Percentiles rank a stretch among this genome's conserved stretches.
phyloP scores from a whole-genome alignment of 2,329 filamentous ascomycete genomes.

The Trichoderma brevicompactum region DNA sequence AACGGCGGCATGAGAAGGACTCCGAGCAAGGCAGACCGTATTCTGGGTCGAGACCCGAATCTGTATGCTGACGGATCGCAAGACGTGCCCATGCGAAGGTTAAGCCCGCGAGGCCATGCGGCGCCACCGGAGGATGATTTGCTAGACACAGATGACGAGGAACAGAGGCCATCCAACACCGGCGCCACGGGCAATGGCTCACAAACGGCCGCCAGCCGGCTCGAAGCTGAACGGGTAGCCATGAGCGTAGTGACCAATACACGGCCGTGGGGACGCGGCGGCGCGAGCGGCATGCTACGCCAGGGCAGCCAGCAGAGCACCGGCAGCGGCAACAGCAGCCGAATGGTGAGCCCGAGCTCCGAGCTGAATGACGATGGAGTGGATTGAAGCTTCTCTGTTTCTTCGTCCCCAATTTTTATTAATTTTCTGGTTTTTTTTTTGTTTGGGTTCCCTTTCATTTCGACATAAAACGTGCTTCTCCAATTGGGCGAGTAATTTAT shows the following conservation, averaged over 20 bases:
- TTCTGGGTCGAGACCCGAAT: constrained; percentile 61
- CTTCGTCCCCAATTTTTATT: not conserved
- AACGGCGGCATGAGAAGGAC: constrained; percentile 44
- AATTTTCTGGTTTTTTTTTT: not conserved
- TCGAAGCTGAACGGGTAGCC: constrained; percentile 50
- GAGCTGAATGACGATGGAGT: constrained; percentile 41
- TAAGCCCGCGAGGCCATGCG: constrained; percentile 52
- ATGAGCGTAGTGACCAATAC: constrained; percentile 50
- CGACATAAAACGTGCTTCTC: not conserved
- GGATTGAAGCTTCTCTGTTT: constrained; percentile 35
- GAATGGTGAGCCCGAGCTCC: constrained; percentile 32
- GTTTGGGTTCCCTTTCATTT: not conserved
- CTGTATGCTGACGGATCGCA: constrained; percentile 56
- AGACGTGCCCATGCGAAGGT: constrained; percentile 51
- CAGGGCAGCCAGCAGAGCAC: constrained; percentile 40
- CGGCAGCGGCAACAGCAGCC: constrained; percentile 28
- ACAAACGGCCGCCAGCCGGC: not conserved
- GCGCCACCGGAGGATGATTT: constrained; percentile 47
- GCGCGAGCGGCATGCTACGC: constrained; percentile 50
- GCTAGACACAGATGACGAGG: constrained; percentile 46
- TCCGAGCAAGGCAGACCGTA: constrained; percentile 61
- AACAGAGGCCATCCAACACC: constrained; percentile 33
- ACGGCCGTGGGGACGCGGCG: constrained; percentile 45
- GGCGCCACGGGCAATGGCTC: not conserved
- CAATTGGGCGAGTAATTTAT: constrained; percentile 10